These are phyloP conservation scores for Pichia cactophila DNA, from an alignment of 1,139 yeast species.

Conservation along the genomic window DNA sequence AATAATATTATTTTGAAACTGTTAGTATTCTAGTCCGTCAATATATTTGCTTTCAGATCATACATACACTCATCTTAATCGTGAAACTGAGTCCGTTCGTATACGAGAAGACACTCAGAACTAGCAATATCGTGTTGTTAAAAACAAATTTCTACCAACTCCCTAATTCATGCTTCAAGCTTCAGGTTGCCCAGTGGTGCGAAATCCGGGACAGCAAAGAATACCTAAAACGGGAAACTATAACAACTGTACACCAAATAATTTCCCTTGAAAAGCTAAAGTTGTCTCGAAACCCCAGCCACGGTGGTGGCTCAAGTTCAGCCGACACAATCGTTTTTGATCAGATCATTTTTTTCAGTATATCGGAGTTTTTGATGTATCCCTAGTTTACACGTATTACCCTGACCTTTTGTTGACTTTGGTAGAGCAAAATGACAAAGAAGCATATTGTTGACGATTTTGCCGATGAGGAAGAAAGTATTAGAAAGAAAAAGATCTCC, in stretches of 20 bases:
- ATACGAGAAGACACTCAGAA: background rate
- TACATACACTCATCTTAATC: background rate
- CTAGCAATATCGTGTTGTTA: background rate
- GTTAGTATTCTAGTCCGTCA: background rate
- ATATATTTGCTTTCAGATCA: background rate
- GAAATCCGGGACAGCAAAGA: background rate
- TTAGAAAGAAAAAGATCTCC: slow-evolving; percentile 17
- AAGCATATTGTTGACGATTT: slow-evolving; percentile 3
- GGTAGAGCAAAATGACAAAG: slow-evolving; percentile 1
- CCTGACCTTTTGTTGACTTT: too few relatives aligned
- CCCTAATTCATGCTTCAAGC: background rate
- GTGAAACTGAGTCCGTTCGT: background rate
- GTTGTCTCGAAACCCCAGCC: background rate
- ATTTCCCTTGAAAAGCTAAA: too few relatives aligned
- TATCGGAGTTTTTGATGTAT: too few relatives aligned
- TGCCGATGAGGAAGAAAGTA: background rate
- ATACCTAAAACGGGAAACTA: background rate
- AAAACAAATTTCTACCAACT: background rate
- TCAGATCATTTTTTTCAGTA: background rate
- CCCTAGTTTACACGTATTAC: too few relatives aligned
- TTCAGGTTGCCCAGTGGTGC: background rate
- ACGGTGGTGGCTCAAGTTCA: background rate
- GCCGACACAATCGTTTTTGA: background rate
- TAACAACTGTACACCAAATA: background rate
- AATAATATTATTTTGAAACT: background rate